A percentile compares a stretch with the other conserved stretches of the same genome.
Evolutionary conservation across 345 rosid species (phyloP).

Genomic region (Anacardium occidentale): DNA sequence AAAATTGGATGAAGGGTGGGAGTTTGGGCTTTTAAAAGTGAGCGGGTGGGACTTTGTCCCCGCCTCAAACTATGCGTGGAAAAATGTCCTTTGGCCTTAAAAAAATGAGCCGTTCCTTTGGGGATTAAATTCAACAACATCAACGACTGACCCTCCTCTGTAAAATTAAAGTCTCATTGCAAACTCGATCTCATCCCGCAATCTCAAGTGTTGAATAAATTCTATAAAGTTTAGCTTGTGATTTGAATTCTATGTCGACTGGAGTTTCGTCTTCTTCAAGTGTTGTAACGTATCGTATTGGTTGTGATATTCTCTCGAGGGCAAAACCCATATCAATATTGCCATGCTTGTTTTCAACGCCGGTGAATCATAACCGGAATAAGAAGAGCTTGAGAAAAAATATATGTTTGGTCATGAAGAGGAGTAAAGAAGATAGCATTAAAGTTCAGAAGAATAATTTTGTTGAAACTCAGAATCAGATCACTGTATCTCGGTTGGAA

Average conservation of each 20-base stretch:
- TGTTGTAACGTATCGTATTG: not conserved
- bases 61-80: no score
- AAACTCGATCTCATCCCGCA: not conserved
- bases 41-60: no score
- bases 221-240: not conserved
- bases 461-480: constrained; percentile 1
- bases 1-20: no score
- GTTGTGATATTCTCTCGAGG: not conserved
- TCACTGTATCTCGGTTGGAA: constrained; percentile 22
- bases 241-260: constrained; percentile 3
- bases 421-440: constrained; percentile 4
- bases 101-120: no score
- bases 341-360: not conserved
- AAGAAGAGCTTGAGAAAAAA: constrained; percentile 3
- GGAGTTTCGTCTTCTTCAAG: constrained; percentile 15
- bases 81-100: no score
- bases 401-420: constrained; percentile 17
- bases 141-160: not conserved
- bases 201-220: no score
- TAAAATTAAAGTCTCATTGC: not conserved
- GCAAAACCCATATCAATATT: not conserved
- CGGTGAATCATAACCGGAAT: not conserved
- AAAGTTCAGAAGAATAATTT: not conserved
- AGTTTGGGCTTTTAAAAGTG: no score
- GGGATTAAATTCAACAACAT: no score